Conservation (phyloP, 495 filamentous ascomycete genomes). For the Pyrenopolyporus hunteri region DNA sequence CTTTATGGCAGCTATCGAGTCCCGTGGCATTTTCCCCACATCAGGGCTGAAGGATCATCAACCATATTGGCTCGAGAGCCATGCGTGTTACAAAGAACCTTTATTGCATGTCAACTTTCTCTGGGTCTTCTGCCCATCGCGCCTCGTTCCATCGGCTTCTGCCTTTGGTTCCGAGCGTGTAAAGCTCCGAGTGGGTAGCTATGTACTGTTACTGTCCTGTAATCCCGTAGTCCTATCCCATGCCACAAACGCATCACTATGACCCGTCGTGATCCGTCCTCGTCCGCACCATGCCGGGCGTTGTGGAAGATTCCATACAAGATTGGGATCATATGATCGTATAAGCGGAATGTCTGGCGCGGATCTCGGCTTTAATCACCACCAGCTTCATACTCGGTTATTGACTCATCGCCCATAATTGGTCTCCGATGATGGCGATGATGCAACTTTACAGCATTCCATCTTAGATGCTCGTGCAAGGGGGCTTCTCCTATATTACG, state of each 20-base stretch:
- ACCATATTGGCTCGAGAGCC: slow-evolving; percentile 27
- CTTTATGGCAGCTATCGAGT: slow-evolving; percentile 13
- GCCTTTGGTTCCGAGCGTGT: slow-evolving; percentile 16
- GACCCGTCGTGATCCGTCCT: slow-evolving; percentile 32
- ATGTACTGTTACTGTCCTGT: background rate
- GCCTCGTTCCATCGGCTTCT: slow-evolving; percentile 29
- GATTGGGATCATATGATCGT: slow-evolving; percentile 33
- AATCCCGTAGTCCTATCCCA: slow-evolving; percentile 23
- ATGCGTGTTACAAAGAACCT: slow-evolving; percentile 21
- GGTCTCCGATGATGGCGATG: slow-evolving; percentile 24
- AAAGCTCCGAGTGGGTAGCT: slow-evolving; percentile 29
- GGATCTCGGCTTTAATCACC: slow-evolving; percentile 33
- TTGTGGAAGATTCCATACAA: slow-evolving; percentile 34
- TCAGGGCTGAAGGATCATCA: slow-evolving; percentile 32
- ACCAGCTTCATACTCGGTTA: slow-evolving; percentile 10
- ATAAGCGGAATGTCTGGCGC: slow-evolving; percentile 23
- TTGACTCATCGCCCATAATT: slow-evolving; percentile 34
- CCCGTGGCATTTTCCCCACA: slow-evolving; percentile 27
- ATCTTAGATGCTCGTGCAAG: slow-evolving; percentile 22
- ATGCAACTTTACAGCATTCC: slow-evolving; percentile 26
- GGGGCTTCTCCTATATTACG: slow-evolving; percentile 28
- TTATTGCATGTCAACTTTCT: slow-evolving; percentile 16
- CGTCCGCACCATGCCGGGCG: slow-evolving; percentile 23
- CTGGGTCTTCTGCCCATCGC: slow-evolving; percentile 21
- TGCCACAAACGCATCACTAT: slow-evolving; percentile 38